Evolutionary conservation across 2,329 filamentous ascomycete species (phyloP).

Genomic region (Xylariaceae sp.): DNA sequence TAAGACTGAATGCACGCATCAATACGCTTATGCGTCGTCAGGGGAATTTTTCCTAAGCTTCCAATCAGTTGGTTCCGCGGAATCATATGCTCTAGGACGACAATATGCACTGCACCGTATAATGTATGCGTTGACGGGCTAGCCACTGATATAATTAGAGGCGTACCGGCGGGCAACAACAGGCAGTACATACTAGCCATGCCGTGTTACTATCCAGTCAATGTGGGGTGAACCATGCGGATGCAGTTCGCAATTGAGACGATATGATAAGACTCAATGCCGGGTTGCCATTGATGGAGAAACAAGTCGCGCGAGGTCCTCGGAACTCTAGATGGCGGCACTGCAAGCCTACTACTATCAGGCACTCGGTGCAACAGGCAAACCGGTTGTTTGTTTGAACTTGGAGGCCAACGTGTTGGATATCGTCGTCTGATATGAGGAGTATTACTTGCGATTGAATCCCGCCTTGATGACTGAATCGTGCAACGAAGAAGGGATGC

Average conservation of each 20-base stretch:
- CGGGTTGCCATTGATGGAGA: slow-evolving; percentile 29
- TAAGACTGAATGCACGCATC: neutral
- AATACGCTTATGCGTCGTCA: neutral
- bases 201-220: slow-evolving; percentile 12
- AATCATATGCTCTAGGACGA: neutral
- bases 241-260: slow-evolving; percentile 19
- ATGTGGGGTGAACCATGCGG: slow-evolving; percentile 9
- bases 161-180: slow-evolving; percentile 13
- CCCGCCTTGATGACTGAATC: slow-evolving; percentile 9
- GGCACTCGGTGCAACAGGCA: slow-evolving; percentile 14
- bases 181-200: slow-evolving; percentile 8
- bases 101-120: neutral
- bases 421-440: slow-evolving; percentile 4
- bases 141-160: slow-evolving; percentile 6
- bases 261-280: slow-evolving; percentile 23
- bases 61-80: neutral
- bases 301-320: slow-evolving; percentile 19
- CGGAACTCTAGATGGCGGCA: slow-evolving; percentile 9
- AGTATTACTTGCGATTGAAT: slow-evolving; percentile 1
- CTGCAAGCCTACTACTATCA: slow-evolving; percentile 10
- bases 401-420: slow-evolving; percentile 5
- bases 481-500: slow-evolving; percentile 9
- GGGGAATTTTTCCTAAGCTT: neutral
- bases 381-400: slow-evolving; percentile 18
- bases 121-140: neutral